Base-by-base conservation (phyloP, 116 monocot genomes). In the Posidonia oceanica region DNA sequence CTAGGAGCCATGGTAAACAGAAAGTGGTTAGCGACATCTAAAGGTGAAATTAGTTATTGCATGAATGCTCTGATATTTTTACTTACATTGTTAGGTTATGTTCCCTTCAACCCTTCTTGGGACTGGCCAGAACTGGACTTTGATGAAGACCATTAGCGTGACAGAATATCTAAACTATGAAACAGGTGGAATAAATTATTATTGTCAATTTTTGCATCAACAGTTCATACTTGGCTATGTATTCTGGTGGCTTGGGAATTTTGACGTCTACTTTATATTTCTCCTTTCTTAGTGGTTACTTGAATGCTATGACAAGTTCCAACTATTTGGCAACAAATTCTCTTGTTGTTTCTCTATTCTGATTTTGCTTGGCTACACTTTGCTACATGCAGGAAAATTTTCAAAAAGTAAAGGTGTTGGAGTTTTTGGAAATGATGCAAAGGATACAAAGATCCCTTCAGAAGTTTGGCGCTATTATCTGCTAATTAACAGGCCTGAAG, bases 161-260 rank as follows among this genome's bases (percentile, higher is more conserved):
- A 98, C 98, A 14, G 93, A 98, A 73, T 98, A 98, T 77, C 79
- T 98, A 62, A 98, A 93, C 60, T 98, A 98, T 78, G 98, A 98
- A 88, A 37, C 93, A 83, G 98, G 97, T 97, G 58, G 12, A 29
- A 29, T 29, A 0, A 29, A 29, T 29, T 29, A 29, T 29, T 29
- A 29, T 29, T 29, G 29, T 29, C 29, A 29, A 29, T 29, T 29
- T 29, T 29, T 29, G 29, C 29, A 29, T 29, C 29, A 29, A 29
- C 29, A 29, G 29, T 29, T 29, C 29, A 29, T 29, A 29, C 29
- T 29, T 29, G 29, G 29, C 29, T 29, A 29, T 29, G 1, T 29
- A 29, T 29, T 29, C 1, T 29, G 29, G 29, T 29, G 29, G 29
- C 29, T 29, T 1, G 29, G 0, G 29, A 1, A 29, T 29, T 29